A percentile compares a stretch with the other conserved stretches of the same genome.
Conservation (phyloP, 1,284 basidiomycete species). For the Leccinum subfulvum region DNA sequence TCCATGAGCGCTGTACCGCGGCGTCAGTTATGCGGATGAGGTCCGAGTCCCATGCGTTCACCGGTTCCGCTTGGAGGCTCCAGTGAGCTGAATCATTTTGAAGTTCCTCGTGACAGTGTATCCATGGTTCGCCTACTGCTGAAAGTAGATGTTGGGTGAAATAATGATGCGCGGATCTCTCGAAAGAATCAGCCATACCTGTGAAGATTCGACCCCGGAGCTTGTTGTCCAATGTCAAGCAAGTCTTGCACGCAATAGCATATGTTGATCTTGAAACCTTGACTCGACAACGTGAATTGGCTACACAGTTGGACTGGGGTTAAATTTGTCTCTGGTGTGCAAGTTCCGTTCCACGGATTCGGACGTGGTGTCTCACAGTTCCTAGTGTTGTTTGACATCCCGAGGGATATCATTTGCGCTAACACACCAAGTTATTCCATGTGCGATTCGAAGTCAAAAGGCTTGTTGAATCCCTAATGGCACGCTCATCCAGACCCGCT, state of each 20-base stretch:
- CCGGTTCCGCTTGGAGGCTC: not conserved
- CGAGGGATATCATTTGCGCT: not conserved
- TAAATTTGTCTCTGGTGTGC: not conserved
- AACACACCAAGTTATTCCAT: not conserved
- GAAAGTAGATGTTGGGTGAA: not conserved
- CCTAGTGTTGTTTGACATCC: not conserved
- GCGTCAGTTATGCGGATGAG: not conserved
- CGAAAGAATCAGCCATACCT: not conserved
- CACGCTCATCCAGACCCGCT: not conserved
- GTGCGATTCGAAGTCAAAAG: not conserved
- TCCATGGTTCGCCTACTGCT: too few species aligned
- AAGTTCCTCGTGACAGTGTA: not conserved
- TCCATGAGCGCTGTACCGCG: not conserved
- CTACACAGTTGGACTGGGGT: not conserved
- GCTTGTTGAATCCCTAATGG: not conserved
- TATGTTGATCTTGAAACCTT: not conserved
- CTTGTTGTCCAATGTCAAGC: not conserved
- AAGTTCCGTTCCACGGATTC: not conserved
- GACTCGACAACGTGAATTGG: not conserved
- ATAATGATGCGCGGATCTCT: not conserved
- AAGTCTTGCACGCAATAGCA: not conserved
- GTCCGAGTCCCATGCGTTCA: not conserved
- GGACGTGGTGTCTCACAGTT: not conserved
- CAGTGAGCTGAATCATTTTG: not conserved
- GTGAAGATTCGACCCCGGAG: not conserved